Base-by-base conservation (phyloP, 192 early-diverging fungal species). In the Dispira parvispora region DNA sequence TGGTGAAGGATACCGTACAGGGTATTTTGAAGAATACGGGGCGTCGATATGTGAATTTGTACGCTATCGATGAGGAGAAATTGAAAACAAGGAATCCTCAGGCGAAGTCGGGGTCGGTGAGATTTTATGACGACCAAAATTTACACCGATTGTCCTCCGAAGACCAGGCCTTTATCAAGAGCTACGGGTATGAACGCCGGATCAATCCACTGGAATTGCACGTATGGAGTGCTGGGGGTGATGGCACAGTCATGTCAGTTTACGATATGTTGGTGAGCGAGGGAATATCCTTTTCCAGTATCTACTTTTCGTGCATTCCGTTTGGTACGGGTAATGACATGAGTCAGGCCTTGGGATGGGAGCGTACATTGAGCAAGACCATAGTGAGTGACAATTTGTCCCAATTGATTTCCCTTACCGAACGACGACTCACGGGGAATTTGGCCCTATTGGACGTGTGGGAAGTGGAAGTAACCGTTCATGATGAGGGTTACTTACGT, bases 301-400 rank as follows among this genome's bases (percentile, higher is more conserved):
- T 88, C 50, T 85, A 75, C 66, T 85, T 85, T 61, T 83, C 81
- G 45, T 78, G 81, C 65, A 84, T 85, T 45, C 86, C 86, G 6
- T 88, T 86, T 61, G 86, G 86, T 25, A 86, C 86, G 0, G 85
- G 85, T 52, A 87, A 87, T 65, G 85, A 87, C 65, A 79, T 87
- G 64, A 75, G 72, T n/a, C 83, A 88, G 58, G 84, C 84, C 43
- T 71, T 88, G 28, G 86, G 86, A 14, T 88, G 86, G 86, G 86
- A 84, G 0, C 84, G 86, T 46, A 86, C 78, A 46, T 75, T 86
- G 27, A 66, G 79, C 3, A 79, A 75, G 45, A 76, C 81, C 32
- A 75, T 82, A 1, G 77, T 81, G 6, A 84, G 82, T 25, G 72
- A 72, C 20, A 75, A 78, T 69, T 70, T 86, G 50, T 63, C 70